Conservation (phyloP, 1,284 basidiomycete species). For the Cutaneotrichosporon arboriforme region DNA sequence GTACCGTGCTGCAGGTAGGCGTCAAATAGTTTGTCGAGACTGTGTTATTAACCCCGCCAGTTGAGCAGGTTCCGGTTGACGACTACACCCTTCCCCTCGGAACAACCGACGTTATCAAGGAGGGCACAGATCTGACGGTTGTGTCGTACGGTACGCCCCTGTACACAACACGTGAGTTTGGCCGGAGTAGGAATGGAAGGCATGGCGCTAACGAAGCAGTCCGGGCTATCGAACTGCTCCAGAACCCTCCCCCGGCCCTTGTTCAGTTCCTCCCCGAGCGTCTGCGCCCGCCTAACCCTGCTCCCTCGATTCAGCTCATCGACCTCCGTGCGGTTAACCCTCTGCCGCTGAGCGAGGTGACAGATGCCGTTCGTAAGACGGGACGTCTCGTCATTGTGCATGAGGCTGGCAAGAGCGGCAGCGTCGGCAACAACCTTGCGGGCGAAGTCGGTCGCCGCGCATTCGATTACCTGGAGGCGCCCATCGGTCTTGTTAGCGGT, state of each 20-base stretch:
- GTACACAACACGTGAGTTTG: slow-evolving; percentile 76
- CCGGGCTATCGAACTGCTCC: slow-evolving; percentile 39
- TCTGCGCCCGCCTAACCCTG: slow-evolving; percentile 59
- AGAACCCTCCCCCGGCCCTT: slow-evolving; percentile 60
- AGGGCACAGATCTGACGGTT: slow-evolving; percentile 77
- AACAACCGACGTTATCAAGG: slow-evolving; percentile 65
- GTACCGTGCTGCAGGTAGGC: slow-evolving; percentile 34
- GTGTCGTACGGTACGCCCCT: slow-evolving; percentile 88
- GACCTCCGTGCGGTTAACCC: slow-evolving; percentile 85
- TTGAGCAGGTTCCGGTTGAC: slow-evolving; percentile 86
- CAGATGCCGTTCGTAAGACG: slow-evolving; percentile 75
- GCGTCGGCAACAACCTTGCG: slow-evolving; percentile 79
- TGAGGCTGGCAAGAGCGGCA: slow-evolving; percentile 76
- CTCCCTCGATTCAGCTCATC: slow-evolving; percentile 67
- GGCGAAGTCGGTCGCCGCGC: slow-evolving; percentile 79
- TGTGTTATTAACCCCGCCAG: slow-evolving; percentile 41
- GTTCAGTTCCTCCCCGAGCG: slow-evolving; percentile 62
- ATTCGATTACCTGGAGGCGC: slow-evolving; percentile 79
- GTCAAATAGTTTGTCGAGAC: not conserved
- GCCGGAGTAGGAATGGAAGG: slow-evolving; percentile 43
- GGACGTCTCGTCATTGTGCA: slow-evolving; percentile 83
- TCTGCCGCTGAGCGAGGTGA: slow-evolving; percentile 74
- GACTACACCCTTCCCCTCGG: slow-evolving; percentile 78
- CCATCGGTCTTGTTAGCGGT: slow-evolving; percentile 75
- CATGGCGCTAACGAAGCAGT: slow-evolving; percentile 18